These are phyloP conservation scores for Aureobasidium uvarum DNA, from an alignment of 2,329 filamentous ascomycete genomes.

Conservation along the genomic window DNA sequence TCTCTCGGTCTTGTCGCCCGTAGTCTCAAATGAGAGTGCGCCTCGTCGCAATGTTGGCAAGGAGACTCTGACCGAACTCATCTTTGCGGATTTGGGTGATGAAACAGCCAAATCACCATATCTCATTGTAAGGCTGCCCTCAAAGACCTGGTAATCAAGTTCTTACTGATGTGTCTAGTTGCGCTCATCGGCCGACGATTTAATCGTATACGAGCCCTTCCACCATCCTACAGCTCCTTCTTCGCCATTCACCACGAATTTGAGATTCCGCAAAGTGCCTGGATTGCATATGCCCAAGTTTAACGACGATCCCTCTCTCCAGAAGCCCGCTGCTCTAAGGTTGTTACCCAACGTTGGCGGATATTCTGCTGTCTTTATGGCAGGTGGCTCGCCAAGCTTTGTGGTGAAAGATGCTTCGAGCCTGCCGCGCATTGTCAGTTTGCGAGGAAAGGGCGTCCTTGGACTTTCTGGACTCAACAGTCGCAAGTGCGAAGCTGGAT, in stretches of 20 bases:
- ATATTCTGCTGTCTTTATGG: constrained; percentile 78
- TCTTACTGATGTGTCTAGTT: constrained; percentile 52
- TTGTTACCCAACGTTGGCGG: constrained; percentile 66
- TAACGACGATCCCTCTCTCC: constrained; percentile 49
- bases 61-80: constrained; percentile 72
- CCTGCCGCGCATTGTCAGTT: constrained; percentile 59
- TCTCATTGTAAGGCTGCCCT: constrained; percentile 64
- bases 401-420: constrained; percentile 79
- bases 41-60: constrained; percentile 68
- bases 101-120: constrained; percentile 67
- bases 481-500: constrained; percentile 72
- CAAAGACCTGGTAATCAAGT: not conserved
- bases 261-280: constrained; percentile 74
- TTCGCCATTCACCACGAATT: constrained; percentile 52
- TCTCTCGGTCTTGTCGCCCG: constrained; percentile 72
- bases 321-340: constrained; percentile 55
- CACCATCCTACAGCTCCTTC: constrained; percentile 46
- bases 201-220: constrained; percentile 84
- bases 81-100: constrained; percentile 84
- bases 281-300: constrained; percentile 66
- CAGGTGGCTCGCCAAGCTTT: constrained; percentile 76
- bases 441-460: constrained; percentile 67
- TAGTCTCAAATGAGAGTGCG: constrained; percentile 69
- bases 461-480: constrained; percentile 76
- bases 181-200: constrained; percentile 74